Evolutionary conservation across 1,284 basidiomycete genomes (phyloP).

Genomic region (Ganoderma boninense): DNA sequence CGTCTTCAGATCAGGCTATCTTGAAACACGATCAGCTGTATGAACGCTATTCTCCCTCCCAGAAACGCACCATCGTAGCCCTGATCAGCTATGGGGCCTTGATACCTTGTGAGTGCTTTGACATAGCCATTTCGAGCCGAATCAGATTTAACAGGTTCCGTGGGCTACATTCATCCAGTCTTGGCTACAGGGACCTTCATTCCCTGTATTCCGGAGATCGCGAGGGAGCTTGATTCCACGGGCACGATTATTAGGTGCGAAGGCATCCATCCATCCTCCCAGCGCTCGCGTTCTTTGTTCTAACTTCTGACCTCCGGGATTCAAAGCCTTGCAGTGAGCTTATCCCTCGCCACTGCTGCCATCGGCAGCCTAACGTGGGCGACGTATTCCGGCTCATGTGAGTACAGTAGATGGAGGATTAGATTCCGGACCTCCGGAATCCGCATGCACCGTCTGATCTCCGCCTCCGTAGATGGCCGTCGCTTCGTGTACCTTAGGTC

Average conservation of each 20-base stretch:
- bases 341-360: constrained; percentile 53
- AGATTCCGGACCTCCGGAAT: neutral
- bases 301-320: constrained; percentile 3
- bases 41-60: constrained; percentile 34
- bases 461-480: constrained; percentile 60
- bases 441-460: neutral
- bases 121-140: neutral
- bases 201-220: constrained; percentile 74
- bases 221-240: constrained; percentile 64
- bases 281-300: neutral
- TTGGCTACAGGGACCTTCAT: constrained; percentile 75
- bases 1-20: constrained; percentile 20
- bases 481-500: constrained; percentile 66
- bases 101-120: constrained; percentile 53
- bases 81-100: constrained; percentile 62
- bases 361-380: constrained; percentile 60
- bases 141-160: neutral
- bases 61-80: constrained; percentile 57
- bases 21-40: constrained; percentile 34
- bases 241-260: constrained; percentile 62
- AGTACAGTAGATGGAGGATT: constrained; percentile 23
- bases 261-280: neutral
- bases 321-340: constrained; percentile 51
- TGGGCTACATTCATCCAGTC: constrained; percentile 48
- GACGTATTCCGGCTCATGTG: constrained; percentile 60